Evolutionary conservation across 148 eudicot species (phyloP), one percentile per base, ranked within the genome.

Genomic region (Suaeda aralocaspica): DNA sequence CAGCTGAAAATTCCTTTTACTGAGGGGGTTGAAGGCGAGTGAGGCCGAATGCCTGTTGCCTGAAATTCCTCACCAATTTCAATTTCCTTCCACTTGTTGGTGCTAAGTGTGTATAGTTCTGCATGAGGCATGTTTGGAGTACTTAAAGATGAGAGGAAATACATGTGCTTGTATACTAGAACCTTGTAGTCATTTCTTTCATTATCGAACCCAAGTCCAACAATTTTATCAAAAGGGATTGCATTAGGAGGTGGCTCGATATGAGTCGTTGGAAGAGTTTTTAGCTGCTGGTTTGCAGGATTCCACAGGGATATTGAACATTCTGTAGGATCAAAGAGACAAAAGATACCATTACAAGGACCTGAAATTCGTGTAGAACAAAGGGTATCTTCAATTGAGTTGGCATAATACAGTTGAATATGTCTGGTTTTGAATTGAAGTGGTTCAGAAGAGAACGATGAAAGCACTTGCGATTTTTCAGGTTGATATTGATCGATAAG

Each of bases 301-400:
- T 76, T 78, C 81, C 77, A 78, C 34, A 78, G 2, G 9, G 73
- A 48, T 53, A 78, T 78, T 4, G 1, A 24, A 33, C 58, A 59
- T 21, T 72, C 50, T 34, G 61, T 72, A 29, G 68, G 61, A 65
- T 78, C 69, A 68, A 68, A 78, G 29, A 78, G 77, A 34, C 81
- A 78, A 56, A 78, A 78, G 6, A 78, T 44, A 13, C 81, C 81
- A 11, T 78, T 68, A 73, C 81, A 78, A 6, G 81, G 74, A 45
- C 81, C 77, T 22, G 34, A 44, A 28, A 67, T 55, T 46, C 63
- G 81, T 26, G 59, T 44, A 53, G 49, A 64, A 34, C 75, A 60
- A 53, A n/a, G 57, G 44, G 2, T 44, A 14, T 29, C 70, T 36
- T 48, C 76, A 53, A 24, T 11, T 52, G 59, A 57, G 22, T 50